Base-by-base conservation (phyloP, 768 basidiomycete genomes). In the Rhizopogon vulgaris region DNA sequence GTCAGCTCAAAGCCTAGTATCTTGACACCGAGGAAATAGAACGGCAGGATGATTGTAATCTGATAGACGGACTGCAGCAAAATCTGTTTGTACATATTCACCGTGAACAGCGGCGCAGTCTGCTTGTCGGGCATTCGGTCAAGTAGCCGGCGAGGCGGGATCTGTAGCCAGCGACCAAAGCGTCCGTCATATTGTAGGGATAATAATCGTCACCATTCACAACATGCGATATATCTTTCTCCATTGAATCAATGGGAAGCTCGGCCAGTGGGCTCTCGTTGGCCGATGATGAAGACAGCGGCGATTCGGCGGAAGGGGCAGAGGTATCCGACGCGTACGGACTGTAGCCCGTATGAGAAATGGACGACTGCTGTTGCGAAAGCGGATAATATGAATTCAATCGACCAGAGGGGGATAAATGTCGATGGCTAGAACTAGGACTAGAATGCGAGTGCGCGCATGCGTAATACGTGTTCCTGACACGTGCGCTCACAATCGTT, bases 251-350 rank as follows among this genome's bases (percentile, higher is more conserved):
- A 54, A 71, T 55, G 55, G 61, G 60, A 5, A 67, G 62, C 12
- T 74, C 73, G 0, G 73, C 68, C 17, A 73, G 62, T 12, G 72
- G 74, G 39, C 72, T 73, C 58, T 63, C 69, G 56, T 69, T 69
- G 47, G 64, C 64, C 3, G 73, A 73, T 11, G 65, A 65, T 5
- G 71, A 70, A 6, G 75, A 74, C 50, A 70, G 64, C 27, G 74
- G 73, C 3, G 75, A 74, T 43, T 68, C 66, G 1, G 66, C 56
- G 14, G 67, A 67, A 3, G 71, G 59, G 0, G 63, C 64, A 17
- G 73, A 72, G 54, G 62, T 63, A 52, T 66, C 62, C 0, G 74
- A 67, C 48, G 70, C 66, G 51, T 72, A 69, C 27, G 73, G 69
- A 50, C 68, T 73, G 48, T 67, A 66, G 32, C 56, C 58, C 14